Evolutionary conservation across 306 rosid species (phyloP), one percentile per base, ranked within the genome.

Genomic region (Ammopiptanthus mongolicus): DNA sequence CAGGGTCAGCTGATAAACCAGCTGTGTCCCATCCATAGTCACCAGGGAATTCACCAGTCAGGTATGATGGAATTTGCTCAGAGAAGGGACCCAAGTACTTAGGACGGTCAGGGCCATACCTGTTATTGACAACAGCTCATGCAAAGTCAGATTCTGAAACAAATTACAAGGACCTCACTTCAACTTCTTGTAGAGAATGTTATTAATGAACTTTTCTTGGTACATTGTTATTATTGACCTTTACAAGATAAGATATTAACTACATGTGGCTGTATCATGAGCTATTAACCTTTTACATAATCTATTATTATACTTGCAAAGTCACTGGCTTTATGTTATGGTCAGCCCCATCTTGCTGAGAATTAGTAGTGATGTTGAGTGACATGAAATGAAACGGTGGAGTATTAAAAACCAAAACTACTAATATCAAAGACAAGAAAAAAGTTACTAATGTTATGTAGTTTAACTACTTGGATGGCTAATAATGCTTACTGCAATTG

Each of bases 21-120:
- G 97, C 97, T 5, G 98, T 95, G 84, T 95, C 97, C 97, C 98
- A 95, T 59, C 97, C 98, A 19, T 95, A 95, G 88, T 95, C 98
- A 33, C 97, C 97, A 0, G 97, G 93, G 60, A 95, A 95, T 65
- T 95, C 98, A 44, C 98, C 96, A 0, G 96, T 91, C 76, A 93
- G 68, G 91, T 91, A 93, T 50, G 97, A 89, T 52, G 98, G 98
- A 33, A 90, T 95, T 83, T 95, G 98, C 4, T 95, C 98, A 0
- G 98, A 91, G 88, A 95, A 95, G 15, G 98, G 98, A 11, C 98
- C 97, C 92, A 91, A 87, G 88, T 87, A 95, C 84, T 95, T 95
- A 10, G 97, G 98, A 61, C 93, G 91, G 82, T 95, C 98, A 66
- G 97, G 87, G 12, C 98, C 97, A 37, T 95, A 91, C 98, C 97